Conservation (phyloP, 495 filamentous ascomycete species). For the Annulohypoxylon nitens region DNA sequence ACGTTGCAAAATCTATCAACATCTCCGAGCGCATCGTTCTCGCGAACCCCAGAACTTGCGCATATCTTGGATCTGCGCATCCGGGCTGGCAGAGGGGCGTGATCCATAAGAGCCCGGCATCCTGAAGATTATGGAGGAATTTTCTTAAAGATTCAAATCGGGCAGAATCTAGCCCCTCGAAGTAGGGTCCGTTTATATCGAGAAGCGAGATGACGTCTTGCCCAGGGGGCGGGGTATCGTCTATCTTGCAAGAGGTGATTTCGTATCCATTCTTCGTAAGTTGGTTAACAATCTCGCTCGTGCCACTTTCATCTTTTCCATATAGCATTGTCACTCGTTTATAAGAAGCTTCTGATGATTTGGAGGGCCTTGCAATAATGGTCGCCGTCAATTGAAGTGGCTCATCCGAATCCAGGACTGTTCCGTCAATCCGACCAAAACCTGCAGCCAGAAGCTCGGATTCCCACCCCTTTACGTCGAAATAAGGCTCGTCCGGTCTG, state of each 20-base stretch:
- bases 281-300: background rate
- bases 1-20: constrained; percentile 53
- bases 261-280: constrained; percentile 37
- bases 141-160: constrained; percentile 24
- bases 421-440: constrained; percentile 43
- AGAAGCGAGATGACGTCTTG: constrained; percentile 56
- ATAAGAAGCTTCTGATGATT: background rate
- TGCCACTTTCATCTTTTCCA: constrained; percentile 4
- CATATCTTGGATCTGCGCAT: constrained; percentile 57
- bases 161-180: constrained; percentile 33
- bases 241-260: constrained; percentile 41
- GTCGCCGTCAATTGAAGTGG: constrained; percentile 51
- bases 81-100: constrained; percentile 52
- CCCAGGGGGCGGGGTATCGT: constrained; percentile 38
- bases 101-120: constrained; percentile 56
- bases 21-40: constrained; percentile 60
- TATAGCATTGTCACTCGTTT: constrained; percentile 31
- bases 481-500: constrained; percentile 51
- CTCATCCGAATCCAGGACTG: constrained; percentile 49
- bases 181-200: constrained; percentile 50
- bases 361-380: constrained; percentile 28
- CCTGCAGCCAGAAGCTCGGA: constrained; percentile 51
- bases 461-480: constrained; percentile 52
- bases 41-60: constrained; percentile 55
- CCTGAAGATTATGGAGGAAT: constrained; percentile 24